These are phyloP conservation scores for Bromus sterilis DNA, from an alignment of 176 grass and related monocot species.

Conservation along the genomic window DNA sequence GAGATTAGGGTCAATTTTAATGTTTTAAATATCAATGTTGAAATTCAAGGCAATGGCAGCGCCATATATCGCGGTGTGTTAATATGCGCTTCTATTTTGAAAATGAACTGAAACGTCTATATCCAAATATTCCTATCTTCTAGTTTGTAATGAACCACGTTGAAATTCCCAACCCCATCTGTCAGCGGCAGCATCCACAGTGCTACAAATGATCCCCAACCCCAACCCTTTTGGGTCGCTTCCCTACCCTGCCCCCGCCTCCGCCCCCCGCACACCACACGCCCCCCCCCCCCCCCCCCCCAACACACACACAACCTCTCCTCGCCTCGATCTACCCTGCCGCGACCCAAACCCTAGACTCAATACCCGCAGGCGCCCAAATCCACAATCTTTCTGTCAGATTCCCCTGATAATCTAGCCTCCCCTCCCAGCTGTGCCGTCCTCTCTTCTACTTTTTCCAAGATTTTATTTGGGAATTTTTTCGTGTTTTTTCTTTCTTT, in stretches of 20 bases:
- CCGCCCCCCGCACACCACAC: neutral
- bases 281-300: no score
- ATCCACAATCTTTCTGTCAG: neutral
- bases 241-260: neutral
- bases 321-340: neutral
- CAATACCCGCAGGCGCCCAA: neutral
- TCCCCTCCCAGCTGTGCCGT: neutral
- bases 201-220: neutral
- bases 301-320: neutral
- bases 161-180: no score
- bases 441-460: slow-evolving; percentile 12
- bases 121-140: no score
- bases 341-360: slow-evolving; percentile 42
- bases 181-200: no score
- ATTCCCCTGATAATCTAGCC: slow-evolving; percentile 3
- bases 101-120: no score
- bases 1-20: no score
- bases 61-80: no score
- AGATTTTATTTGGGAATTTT: slow-evolving; percentile 6
- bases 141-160: no score
- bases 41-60: no score
- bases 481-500: slow-evolving; percentile 26
- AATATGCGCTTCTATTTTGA: no score
- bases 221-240: neutral
- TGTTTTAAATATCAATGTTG: no score